Percentiles rank a stretch among this genome's conserved stretches.
Evolutionary conservation across 2,329 filamentous ascomycete genomes (phyloP).

Genomic region (Trichoderma polysporum): DNA sequence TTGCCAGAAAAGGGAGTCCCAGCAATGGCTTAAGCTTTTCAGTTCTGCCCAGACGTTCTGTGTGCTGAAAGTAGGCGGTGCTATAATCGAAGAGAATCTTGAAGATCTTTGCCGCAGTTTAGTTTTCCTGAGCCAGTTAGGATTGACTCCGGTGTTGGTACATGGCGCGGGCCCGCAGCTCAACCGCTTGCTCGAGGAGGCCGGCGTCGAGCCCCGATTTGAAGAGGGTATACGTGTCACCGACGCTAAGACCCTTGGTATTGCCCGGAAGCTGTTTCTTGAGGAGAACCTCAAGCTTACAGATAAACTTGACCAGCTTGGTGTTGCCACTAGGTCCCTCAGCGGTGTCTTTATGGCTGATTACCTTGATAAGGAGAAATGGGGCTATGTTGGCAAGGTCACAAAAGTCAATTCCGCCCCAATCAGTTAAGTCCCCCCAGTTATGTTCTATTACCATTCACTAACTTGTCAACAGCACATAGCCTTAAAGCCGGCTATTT

Average conservation of each 20-base stretch:
- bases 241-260: neutral
- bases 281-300: neutral
- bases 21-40: neutral
- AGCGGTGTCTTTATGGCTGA: neutral
- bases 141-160: neutral
- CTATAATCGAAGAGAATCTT: neutral
- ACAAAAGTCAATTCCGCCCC: neutral
- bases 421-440: neutral
- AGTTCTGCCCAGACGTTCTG: neutral
- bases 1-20: neutral
- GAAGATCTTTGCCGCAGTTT: neutral
- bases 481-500: neutral
- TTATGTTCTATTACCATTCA: neutral
- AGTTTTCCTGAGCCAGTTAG: neutral
- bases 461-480: neutral
- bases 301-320: neutral
- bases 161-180: neutral
- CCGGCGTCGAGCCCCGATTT: neutral
- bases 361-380: neutral
- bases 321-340: neutral
- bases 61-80: neutral
- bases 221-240: neutral
- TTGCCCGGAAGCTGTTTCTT: neutral
- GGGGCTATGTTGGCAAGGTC: neutral
- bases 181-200: neutral